A percentile compares a stretch with the other conserved stretches of the same genome.
Evolutionary conservation across 768 basidiomycete species (phyloP).

Genomic region (Candolleomyces eurysporus): DNA sequence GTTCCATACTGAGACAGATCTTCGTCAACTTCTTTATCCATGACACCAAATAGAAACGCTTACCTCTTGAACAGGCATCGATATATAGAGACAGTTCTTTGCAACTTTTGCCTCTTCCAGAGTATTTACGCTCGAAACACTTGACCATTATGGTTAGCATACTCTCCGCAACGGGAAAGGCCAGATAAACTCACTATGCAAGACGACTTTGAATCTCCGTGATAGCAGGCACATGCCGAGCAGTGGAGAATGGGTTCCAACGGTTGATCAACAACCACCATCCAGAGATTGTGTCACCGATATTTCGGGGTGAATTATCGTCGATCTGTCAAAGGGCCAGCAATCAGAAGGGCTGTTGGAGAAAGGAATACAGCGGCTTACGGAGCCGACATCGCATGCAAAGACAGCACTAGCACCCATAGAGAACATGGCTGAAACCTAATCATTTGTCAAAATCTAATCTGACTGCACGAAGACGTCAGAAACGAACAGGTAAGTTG

Average conservation of each 20-base stretch:
- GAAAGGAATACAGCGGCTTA: constrained; percentile 31
- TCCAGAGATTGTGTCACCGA: constrained; percentile 93
- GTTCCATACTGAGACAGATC: constrained; percentile 70
- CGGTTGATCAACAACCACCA: constrained; percentile 94
- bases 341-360: constrained; percentile 1
- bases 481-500: constrained; percentile 70
- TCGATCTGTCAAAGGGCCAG: constrained; percentile 55
- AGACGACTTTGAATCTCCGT: constrained; percentile 93
- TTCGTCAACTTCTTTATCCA: neutral
- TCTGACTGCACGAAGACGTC: neutral
- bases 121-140: constrained; percentile 93
- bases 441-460: neutral
- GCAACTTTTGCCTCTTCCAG: constrained; percentile 93
- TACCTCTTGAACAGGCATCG: constrained; percentile 93
- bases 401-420: constrained; percentile 90
- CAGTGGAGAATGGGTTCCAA: constrained; percentile 87
- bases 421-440: constrained; percentile 90
- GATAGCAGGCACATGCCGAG: constrained; percentile 77
- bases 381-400: constrained; percentile 90
- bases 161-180: constrained; percentile 1
- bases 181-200: constrained; percentile 74
- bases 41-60: constrained; percentile 11
- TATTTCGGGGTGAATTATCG: constrained; percentile 92
- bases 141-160: constrained; percentile 26
- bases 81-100: constrained; percentile 87